Conservation (phyloP, 1,284 basidiomycete species). For the Sparassis latifolia region DNA sequence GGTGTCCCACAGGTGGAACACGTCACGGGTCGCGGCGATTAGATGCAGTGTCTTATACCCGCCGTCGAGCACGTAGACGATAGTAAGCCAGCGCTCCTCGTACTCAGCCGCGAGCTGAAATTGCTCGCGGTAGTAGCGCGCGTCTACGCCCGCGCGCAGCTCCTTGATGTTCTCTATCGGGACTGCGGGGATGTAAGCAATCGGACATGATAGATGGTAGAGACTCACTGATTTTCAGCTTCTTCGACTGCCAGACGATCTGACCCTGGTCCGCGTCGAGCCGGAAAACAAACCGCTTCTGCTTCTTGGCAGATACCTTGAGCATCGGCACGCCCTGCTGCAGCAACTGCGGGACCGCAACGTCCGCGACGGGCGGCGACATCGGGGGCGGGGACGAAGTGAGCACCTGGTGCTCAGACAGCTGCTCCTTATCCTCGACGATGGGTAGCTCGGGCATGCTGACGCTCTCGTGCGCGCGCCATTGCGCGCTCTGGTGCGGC, state of each 20-base stretch:
- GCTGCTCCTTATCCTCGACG: constrained; percentile 7
- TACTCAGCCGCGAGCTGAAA: constrained; percentile 59
- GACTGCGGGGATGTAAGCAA: constrained; percentile 41
- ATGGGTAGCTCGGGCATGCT: background rate
- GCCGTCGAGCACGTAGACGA: constrained; percentile 71
- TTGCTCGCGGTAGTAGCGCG: constrained; percentile 75
- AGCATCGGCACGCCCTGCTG: constrained; percentile 69
- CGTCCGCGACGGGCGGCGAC: constrained; percentile 24
- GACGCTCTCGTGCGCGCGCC: background rate
- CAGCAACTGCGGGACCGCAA: constrained; percentile 45
- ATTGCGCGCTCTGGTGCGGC: constrained; percentile 4
- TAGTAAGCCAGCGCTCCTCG: constrained; percentile 70
- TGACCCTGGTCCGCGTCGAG: constrained; percentile 77
- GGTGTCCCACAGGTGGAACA: constrained; percentile 64
- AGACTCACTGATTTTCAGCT: constrained; percentile 64
- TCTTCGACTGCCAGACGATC: constrained; percentile 83
- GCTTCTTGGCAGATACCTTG: constrained; percentile 84
- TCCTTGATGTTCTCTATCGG: constrained; percentile 91
- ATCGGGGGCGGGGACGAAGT: constrained; percentile 11
- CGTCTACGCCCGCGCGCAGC: constrained; percentile 73
- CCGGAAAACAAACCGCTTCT: constrained; percentile 69
- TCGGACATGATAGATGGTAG: background rate
- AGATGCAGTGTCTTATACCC: constrained; percentile 92
- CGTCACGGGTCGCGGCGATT: constrained; percentile 68
- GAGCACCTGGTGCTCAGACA: constrained; percentile 6